Conservation (phyloP, 805 yeast genomes). For the Cyberlindnera bimundalis region DNA sequence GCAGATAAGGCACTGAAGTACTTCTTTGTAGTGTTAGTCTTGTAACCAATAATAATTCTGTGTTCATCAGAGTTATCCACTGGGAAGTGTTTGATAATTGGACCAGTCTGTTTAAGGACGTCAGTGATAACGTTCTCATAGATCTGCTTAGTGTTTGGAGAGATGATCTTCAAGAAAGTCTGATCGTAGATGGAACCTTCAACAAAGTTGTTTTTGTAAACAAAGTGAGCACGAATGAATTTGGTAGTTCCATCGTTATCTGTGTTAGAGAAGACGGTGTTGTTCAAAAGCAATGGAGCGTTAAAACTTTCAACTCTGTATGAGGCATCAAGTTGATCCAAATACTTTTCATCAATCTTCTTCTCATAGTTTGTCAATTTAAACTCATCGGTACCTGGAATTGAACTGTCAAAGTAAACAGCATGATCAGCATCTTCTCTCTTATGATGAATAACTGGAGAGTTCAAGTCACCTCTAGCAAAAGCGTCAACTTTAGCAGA, state of each 20-base stretch:
- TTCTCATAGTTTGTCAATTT: slow-evolving; percentile 58
- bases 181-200: slow-evolving; percentile 64
- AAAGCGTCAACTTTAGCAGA: slow-evolving; percentile 91
- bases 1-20: slow-evolving; percentile 85
- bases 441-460: slow-evolving; percentile 71
- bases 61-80: slow-evolving; percentile 78
- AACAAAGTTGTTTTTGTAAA: slow-evolving; percentile 66
- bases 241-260: slow-evolving; percentile 33
- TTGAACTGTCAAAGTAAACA: slow-evolving; percentile 78
- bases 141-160: slow-evolving; percentile 72
- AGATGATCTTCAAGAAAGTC: slow-evolving; percentile 73
- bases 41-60: slow-evolving; percentile 84
- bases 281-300: slow-evolving; percentile 49
- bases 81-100: slow-evolving; percentile 84
- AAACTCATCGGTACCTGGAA: slow-evolving; percentile 42
- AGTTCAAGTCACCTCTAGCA: slow-evolving; percentile 52
- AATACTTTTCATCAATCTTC: slow-evolving; percentile 75
- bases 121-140: slow-evolving; percentile 70
- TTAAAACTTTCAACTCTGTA: slow-evolving; percentile 79
- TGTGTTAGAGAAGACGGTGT: slow-evolving; percentile 28
- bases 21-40: slow-evolving; percentile 78
- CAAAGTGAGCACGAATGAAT: slow-evolving; percentile 70
- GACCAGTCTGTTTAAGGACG: slow-evolving; percentile 71
- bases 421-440: slow-evolving; percentile 84
- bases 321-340: slow-evolving; percentile 50